Evolutionary conservation across 441 rosid genomes (phyloP), one percentile per base, ranked within the genome.

Genomic region (Erysimum cheiri): DNA sequence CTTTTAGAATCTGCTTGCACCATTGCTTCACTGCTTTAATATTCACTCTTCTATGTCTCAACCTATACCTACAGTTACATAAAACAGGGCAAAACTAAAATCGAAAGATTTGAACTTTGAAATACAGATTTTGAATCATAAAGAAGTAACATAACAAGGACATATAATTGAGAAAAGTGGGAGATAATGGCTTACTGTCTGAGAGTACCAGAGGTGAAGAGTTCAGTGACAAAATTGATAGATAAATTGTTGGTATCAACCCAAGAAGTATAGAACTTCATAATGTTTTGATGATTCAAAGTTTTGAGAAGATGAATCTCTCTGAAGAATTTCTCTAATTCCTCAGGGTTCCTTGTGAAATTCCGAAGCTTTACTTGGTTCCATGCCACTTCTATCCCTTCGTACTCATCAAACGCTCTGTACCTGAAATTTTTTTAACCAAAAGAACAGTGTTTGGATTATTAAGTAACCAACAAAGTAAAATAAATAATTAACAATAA

Each of bases 191-290:
- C 88, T 89, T 81, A 89, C 92, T 85, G 87, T 75, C 87, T 87
- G 56, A 89, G 86, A 56, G 90, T 89, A 48, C 95, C 95, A 64
- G 95, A 89, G 67, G 87, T 84, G 80, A 87, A 89, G 85, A 87
- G 83, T 60, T 89, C 95, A 35, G 95, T 89, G 47, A 89, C 89
- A 69, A 89, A 89, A 74, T 89, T 89, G 77, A 89, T 89, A 61
- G 88, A 80, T 48, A 90, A 67, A 47, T 89, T 87, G 54, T 82
- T 67, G 10, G 87, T 65, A 73, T 89, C 95, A 28, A 89, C 92
- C 95, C 92, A 89, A 57, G 92, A 89, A 75, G 88, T 77, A 78
- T 80, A 87, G 77, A 89, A 89, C 53, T 85, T 89, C 95, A 89
- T 87, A 56, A 89, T 87, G 80, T 87, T 89, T 36, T 75, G 79